These are phyloP conservation scores for Ophiocordyceps robertsii DNA, from an alignment of 2,329 filamentous ascomycete species.

Conservation along the genomic window DNA sequence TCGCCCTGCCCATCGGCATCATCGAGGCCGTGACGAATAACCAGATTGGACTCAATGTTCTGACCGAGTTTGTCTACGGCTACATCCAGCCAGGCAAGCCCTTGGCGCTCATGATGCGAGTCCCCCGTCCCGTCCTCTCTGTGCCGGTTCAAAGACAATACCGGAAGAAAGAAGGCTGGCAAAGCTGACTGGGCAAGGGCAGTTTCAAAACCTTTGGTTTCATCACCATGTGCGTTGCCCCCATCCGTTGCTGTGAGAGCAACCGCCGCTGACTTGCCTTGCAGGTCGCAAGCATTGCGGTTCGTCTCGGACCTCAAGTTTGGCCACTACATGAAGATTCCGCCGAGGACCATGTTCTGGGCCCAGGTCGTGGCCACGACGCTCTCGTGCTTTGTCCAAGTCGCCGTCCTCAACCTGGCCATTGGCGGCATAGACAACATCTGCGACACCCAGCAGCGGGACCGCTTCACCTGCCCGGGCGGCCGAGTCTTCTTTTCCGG, in stretches of 20 bases:
- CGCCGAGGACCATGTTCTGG: slow-evolving; percentile 53
- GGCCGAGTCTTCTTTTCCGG: slow-evolving; percentile 51
- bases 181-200: neutral
- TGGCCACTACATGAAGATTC: slow-evolving; percentile 62
- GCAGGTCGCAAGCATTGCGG: slow-evolving; percentile 43
- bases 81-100: slow-evolving; percentile 64
- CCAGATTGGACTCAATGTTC: slow-evolving; percentile 58
- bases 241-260: neutral
- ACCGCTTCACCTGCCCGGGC: slow-evolving; percentile 50
- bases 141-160: no score
- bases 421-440: slow-evolving; percentile 48
- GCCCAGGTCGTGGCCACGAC: slow-evolving; percentile 53
- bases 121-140: neutral
- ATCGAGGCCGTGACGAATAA: slow-evolving; percentile 59
- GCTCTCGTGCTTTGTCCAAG: slow-evolving; percentile 52
- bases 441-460: slow-evolving; percentile 42
- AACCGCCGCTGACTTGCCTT: neutral
- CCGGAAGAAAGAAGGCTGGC: no score
- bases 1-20: slow-evolving; percentile 54
- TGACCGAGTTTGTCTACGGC: slow-evolving; percentile 62
- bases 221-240: slow-evolving; percentile 35
- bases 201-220: slow-evolving; percentile 52
- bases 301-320: slow-evolving; percentile 57
- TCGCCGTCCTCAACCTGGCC: slow-evolving; percentile 49
- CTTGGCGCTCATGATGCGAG: slow-evolving; percentile 58